Evolutionary conservation across 768 basidiomycete genomes (phyloP).

Genomic region (Trametes meyenii): DNA sequence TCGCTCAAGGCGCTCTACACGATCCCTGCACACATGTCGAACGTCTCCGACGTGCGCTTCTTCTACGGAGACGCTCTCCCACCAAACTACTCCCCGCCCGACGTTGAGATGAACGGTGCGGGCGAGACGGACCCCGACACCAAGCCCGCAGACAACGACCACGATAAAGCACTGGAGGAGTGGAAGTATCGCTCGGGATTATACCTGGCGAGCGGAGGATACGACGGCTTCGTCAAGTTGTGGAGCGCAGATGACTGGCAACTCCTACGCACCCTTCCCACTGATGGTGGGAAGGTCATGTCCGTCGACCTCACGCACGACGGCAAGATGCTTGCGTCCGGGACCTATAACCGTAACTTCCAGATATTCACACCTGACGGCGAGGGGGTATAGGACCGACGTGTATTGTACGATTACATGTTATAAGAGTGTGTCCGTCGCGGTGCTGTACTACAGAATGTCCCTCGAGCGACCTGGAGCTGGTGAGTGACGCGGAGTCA

Average conservation of each 20-base stretch:
- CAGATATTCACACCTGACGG: conserved; percentile 87
- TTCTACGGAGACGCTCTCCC: conserved; percentile 71
- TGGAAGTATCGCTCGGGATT: conserved; percentile 85
- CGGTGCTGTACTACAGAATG: neutral
- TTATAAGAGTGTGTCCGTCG: neutral
- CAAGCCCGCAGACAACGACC: conserved; percentile 19
- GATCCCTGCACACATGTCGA: conserved; percentile 94
- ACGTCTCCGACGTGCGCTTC: conserved; percentile 94
- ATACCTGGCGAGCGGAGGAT: conserved; percentile 92
- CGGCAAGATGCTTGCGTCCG: conserved; percentile 82
- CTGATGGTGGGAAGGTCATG: conserved; percentile 99
- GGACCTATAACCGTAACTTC: conserved; percentile 93
- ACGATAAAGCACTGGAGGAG: conserved; percentile 54
- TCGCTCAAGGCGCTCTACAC: conserved; percentile 91
- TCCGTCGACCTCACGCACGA: conserved; percentile 89
- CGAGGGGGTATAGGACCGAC: neutral
- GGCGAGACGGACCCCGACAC: conserved; percentile 35
- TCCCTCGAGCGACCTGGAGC: neutral
- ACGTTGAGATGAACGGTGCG: conserved; percentile 52
- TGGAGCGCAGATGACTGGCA: conserved; percentile 99
- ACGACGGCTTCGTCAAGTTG: conserved; percentile 92
- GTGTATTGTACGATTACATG: conserved; percentile 12
- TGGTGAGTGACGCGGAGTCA: neutral
- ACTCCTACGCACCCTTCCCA: conserved; percentile 81
- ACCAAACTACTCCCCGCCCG: conserved; percentile 28